Percentiles rank a stretch among this genome's conserved stretches.
These are phyloP conservation scores for Leishmania tropica DNA, from an alignment of 208 protist species.

Conservation along the genomic window DNA sequence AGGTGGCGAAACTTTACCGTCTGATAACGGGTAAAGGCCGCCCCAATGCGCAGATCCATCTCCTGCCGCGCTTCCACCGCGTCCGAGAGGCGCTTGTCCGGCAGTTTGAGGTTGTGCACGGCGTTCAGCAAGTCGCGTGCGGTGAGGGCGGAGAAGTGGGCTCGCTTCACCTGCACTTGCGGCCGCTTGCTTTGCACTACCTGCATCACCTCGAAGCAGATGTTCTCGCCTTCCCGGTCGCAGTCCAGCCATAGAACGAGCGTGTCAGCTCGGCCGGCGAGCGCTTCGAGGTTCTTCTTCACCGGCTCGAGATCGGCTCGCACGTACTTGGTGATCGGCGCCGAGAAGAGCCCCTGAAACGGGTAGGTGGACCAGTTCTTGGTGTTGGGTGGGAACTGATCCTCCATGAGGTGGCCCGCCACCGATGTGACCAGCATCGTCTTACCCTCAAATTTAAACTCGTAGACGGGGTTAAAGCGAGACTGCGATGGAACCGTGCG, in stretches of 20 bases:
- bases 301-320: slow-evolving; percentile 75
- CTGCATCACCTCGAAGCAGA: slow-evolving; percentile 96
- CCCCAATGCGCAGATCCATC: slow-evolving; percentile 96
- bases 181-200: slow-evolving; percentile 56
- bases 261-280: slow-evolving; percentile 62
- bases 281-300: slow-evolving; percentile 70
- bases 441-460: slow-evolving; percentile 73
- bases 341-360: slow-evolving; percentile 91
- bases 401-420: slow-evolving; percentile 95
- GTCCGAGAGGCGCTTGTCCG: slow-evolving; percentile 88
- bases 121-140: slow-evolving; percentile 80
- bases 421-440: slow-evolving; percentile 97
- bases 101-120: slow-evolving; percentile 78
- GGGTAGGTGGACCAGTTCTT: slow-evolving; percentile 89
- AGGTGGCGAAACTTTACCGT: slow-evolving; percentile 78
- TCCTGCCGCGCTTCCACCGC: slow-evolving; percentile 96
- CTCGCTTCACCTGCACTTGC: slow-evolving; percentile 68
- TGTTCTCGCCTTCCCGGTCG: slow-evolving; percentile 98
- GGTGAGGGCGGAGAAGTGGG: slow-evolving; percentile 94
- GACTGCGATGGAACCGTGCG: slow-evolving; percentile 53
- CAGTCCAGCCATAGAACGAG: slow-evolving; percentile 97
- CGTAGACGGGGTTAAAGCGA: slow-evolving; percentile 85
- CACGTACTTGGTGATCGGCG: slow-evolving; percentile 80
- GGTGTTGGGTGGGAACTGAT: slow-evolving; percentile 85
- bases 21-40: slow-evolving; percentile 95